Evolutionary conservation across 177 flowering plant genomes (phyloP), one percentile per base, ranked within the genome.

Genomic region (Vitis hybrid): DNA sequence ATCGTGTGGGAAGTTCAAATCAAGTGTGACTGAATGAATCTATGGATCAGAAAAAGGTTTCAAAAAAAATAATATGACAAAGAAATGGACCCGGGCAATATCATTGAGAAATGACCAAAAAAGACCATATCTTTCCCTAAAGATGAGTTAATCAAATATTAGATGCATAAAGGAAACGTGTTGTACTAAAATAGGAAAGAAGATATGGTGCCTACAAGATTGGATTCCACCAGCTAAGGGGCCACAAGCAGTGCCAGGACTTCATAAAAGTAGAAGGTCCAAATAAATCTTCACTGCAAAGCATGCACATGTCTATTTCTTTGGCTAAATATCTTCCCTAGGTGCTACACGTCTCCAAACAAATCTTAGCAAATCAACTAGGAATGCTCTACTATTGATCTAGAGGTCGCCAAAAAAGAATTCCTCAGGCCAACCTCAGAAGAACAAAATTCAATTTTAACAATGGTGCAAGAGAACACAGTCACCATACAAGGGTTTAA

Each of bases 121-220:
- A 39, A 5, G 45, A 39, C 8, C 5, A 7, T 39, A 39, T 39
- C 45, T 39, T 39, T 39, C 7, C 45, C 45, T 39, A 39, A 4
- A 4, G 45, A 39, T 39, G 45, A 39, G 45, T 39, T 39, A 39
- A 39, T 4, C 45, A 39, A 39, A 39, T 39, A 39, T 39, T 39
- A 5, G 45, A 39, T 39, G 45, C 45, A 39, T 4, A 39, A 39
- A 39, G 45, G 45, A 39, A 39, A 39, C 7, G 45, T 39, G 65
- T 60, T 55, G 26, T 69, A 3, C 73, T 49, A 50, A 52, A 72
- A 50, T 20, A 16, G 57, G 74, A 65, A 72, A 66, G 34, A 59
- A 52, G 45, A 15, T 2, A 59, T 52, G 34, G 14, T 20, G 63
- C 67, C 48, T 11, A 39, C 14, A 53, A 53, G 12, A 61, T 52